These are phyloP conservation scores for Tagetes erecta DNA, from an alignment of 129 eudicot species.

Conservation along the genomic window DNA sequence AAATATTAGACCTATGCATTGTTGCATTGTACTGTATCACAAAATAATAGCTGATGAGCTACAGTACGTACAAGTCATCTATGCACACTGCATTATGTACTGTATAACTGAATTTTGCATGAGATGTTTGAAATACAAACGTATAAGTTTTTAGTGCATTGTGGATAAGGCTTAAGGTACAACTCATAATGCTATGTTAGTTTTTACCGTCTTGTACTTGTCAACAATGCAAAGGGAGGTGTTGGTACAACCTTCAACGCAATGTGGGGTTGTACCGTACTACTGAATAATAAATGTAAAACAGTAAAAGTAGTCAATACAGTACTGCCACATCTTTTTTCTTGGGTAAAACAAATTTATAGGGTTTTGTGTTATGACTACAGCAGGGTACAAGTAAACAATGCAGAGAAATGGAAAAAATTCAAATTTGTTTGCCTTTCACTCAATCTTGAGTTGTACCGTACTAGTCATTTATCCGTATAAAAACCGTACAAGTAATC, in stretches of 20 bases:
- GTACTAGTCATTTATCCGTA: conserved; percentile 8
- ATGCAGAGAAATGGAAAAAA: not conserved
- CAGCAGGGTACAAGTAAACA: not conserved
- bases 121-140: too few relatives aligned
- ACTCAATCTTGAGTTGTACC: conserved; percentile 18
- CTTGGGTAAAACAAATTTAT: not conserved
- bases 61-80: not conserved
- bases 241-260: not conserved
- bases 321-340: not conserved
- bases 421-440: not conserved
- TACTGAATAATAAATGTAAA: not conserved
- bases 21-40: too few relatives aligned
- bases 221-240: not conserved
- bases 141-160: too few relatives aligned
- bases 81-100: not conserved
- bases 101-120: too few relatives aligned
- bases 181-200: not conserved
- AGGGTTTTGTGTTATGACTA: not conserved
- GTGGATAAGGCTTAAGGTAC: too few relatives aligned
- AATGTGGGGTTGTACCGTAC: conserved; percentile 16
- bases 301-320: not conserved
- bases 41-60: too few relatives aligned
- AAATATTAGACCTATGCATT: not conserved
- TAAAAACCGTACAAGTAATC: too few relatives aligned
- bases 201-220: not conserved